Base-by-base conservation (phyloP, 2,329 filamentous ascomycete species). In the Arachnomyces sp. region DNA sequence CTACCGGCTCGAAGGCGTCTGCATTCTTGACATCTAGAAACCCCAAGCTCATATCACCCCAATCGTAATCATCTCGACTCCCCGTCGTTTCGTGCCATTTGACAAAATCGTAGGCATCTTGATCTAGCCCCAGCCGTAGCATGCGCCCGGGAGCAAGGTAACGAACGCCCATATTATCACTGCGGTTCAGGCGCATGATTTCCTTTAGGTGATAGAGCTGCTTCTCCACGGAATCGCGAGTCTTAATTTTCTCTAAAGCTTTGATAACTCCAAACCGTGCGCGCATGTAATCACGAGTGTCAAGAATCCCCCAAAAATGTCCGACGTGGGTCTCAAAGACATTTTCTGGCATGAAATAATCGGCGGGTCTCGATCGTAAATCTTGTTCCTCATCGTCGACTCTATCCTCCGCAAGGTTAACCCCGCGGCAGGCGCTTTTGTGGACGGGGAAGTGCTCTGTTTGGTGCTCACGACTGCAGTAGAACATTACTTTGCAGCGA, bases 51-150 rank as follows among this genome's bases (percentile, higher is more conserved):
- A 43, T 49, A 39, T 69, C 52, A 6, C 47, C 49, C 60, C 52
- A 65, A 36, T 68, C 57, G 38, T 67, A 67, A 31, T 56, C 14
- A 7, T 36, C 20, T 2, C 51, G 35, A n/a, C 44, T 28, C 4
- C 43, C 54, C 1, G 45, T 46, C 1, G 51, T 57, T 4, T 45
- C 51, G 57, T 58, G 73, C 68, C 65, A 73, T 52, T 70, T 73
- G 48, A 71, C 28, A 40, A 72, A 71, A 46, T 70, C 64, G 47
- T 71, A 71, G 48, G 61, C 66, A n/a, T 71, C 69, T 48, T 76
- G 71, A 41, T 76, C 72, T 31, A 51, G 57, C 14, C 62, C 61
- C 5, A 76, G 58, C 2, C 71, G 65, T 11, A 77, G 49, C 40
- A 67, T 59, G 7, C 71, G 31, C 0, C 50, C 45, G 0, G 73